These are phyloP conservation scores for Escovopsis weberi DNA, from an alignment of 2,329 filamentous ascomycete species.

Conservation along the genomic window DNA sequence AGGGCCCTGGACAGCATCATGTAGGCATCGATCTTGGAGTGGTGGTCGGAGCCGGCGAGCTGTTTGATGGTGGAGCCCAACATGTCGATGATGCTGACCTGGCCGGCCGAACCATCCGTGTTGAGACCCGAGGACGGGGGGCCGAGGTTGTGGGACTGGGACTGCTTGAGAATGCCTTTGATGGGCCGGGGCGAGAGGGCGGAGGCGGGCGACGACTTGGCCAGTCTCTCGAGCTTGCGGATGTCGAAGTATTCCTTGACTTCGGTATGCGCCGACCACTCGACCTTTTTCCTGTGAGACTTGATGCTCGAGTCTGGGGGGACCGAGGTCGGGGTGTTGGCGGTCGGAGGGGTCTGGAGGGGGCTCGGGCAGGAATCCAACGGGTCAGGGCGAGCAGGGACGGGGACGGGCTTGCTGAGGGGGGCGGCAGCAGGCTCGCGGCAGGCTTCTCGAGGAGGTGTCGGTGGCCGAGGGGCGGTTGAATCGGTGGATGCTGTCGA, in stretches of 20 bases:
- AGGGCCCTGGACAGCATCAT: slow-evolving; percentile 61
- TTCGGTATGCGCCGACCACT: slow-evolving; percentile 41
- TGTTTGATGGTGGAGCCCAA: slow-evolving; percentile 73
- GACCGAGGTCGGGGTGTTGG: slow-evolving; percentile 28
- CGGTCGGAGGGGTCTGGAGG: slow-evolving; percentile 37
- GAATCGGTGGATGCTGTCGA: slow-evolving; percentile 30
- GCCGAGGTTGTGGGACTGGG: slow-evolving; percentile 32
- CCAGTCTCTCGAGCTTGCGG: slow-evolving; percentile 20
- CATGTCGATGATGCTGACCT: slow-evolving; percentile 58
- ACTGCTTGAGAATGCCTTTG: slow-evolving; percentile 67
- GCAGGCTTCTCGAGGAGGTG: slow-evolving; percentile 44
- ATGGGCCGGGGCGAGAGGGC: slow-evolving; percentile 31
- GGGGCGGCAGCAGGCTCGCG: slow-evolving; percentile 21
- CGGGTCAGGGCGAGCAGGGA: slow-evolving; percentile 20
- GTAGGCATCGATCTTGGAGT: slow-evolving; percentile 73
- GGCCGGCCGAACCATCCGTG: slow-evolving; percentile 23
- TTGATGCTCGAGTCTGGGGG: slow-evolving; percentile 27
- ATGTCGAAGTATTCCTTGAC: slow-evolving; percentile 40
- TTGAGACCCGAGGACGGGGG: slow-evolving; percentile 25
- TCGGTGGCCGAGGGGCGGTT: slow-evolving; percentile 47
- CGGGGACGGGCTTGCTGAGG: slow-evolving; percentile 12
- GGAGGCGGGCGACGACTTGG: slow-evolving; percentile 26
- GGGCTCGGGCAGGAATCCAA: slow-evolving; percentile 20
- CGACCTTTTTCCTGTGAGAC: slow-evolving; percentile 39
- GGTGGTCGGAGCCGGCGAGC: slow-evolving; percentile 58